Evolutionary conservation across 164 flowering plant genomes (phyloP), one percentile per base, ranked within the genome.

Genomic region (Vitis labrusca): DNA sequence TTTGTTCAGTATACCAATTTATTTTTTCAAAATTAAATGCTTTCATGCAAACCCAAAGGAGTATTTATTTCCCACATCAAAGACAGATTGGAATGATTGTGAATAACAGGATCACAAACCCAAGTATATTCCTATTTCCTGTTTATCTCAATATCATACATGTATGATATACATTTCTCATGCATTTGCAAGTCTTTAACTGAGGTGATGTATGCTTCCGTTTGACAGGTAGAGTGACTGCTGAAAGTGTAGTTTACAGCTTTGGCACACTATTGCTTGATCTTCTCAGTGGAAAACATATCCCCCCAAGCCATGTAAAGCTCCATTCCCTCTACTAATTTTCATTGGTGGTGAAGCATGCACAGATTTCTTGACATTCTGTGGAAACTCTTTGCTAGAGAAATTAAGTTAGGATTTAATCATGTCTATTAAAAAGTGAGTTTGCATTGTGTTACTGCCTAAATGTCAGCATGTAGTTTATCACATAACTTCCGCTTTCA

Each of bases 211-310:
- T 48, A 15, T 48, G 7, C 61, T 17, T 66, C 16, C 72, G 16
- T 60, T 72, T 88, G 72, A 63, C 90, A 93, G 98, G 98, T 63
- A 87, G 98, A 78, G 91, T 93, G 71, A 90, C 84, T 8, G 79
- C 82, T 48, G 98, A 93, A 78, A 93, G 98, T 82, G 95, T 93
- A 44, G 89, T 91, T 69, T 93, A 88, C 84, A 93, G 98, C 88
- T 93, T 93, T 75, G 98, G 98, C 47, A 93, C 98, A 32, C 75
- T 93, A 50, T 77, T 93, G 84, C 92, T 93, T 44, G 98, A 93
- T 85, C 91, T 93, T 79, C 88, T 93, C 54, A 93, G 98, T 68
- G 98, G 97, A 63, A 93, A 93, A 64, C 98, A 93, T 74, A 93
- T 93, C 52, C 98, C 98, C 5, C 98, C 98, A 8, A 93, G 95